phyloP scores from a whole-genome alignment of 2,329 filamentous ascomycete genomes.

The Dothidotthia symphoricarpi region DNA sequence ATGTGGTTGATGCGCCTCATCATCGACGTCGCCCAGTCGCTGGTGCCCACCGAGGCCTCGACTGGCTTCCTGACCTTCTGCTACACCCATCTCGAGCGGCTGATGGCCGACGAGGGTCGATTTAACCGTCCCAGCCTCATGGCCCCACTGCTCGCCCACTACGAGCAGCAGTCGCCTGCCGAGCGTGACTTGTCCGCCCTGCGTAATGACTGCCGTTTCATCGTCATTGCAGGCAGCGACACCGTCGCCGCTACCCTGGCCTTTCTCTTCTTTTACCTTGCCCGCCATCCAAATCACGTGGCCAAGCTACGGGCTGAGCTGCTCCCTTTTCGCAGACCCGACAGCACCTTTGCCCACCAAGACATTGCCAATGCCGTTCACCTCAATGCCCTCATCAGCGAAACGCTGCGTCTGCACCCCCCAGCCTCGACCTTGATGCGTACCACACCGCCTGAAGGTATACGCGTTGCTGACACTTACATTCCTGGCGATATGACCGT shows the following conservation, averaged over 20 bases:
- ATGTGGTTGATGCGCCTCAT: too few species aligned
- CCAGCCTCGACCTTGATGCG: conserved; percentile 22
- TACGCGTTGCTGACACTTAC: conserved; percentile 16
- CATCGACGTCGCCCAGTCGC: not conserved
- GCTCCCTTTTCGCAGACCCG: too few species aligned
- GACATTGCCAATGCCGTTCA: not conserved
- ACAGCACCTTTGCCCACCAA: too few species aligned
- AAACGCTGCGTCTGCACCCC: not conserved
- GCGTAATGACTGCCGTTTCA: not conserved
- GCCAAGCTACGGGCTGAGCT: not conserved
- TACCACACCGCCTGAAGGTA: conserved; percentile 33
- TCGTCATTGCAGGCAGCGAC: not conserved
- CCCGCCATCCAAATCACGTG: not conserved
- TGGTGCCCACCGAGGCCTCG: not conserved
- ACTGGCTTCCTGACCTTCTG: too few species aligned
- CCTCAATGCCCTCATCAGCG: not conserved
- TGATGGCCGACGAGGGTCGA: too few species aligned
- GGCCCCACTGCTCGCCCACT: too few species aligned
- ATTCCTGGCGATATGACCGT: conserved; percentile 10
- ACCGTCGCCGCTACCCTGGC: not conserved
- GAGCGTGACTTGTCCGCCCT: not conserved
- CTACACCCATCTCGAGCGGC: too few species aligned
- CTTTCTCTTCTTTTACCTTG: not conserved
- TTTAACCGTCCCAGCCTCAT: too few species aligned
- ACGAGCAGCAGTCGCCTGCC: too few species aligned